Evolutionary conservation across 306 rosid genomes (phyloP).

Genomic region (Quercus agrifolia): DNA sequence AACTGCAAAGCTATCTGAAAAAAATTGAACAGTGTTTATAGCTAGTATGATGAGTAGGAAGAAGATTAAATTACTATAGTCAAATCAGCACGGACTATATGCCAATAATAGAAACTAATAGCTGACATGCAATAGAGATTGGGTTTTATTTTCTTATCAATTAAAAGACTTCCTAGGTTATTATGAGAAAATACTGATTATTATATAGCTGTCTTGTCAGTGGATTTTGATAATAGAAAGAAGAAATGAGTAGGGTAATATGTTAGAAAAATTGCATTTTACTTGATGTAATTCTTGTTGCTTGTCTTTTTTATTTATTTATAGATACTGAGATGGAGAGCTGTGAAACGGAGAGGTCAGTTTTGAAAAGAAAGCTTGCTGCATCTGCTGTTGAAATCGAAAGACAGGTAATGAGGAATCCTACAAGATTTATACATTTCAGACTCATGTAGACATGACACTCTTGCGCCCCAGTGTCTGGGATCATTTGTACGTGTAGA

Average conservation of each 20-base stretch:
- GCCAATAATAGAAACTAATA: too few species aligned
- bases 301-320: constrained; percentile 9
- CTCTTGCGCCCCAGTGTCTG: neutral
- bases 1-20: neutral
- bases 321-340: constrained; percentile 70
- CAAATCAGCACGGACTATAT: neutral
- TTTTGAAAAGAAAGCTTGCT: constrained; percentile 61
- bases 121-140: neutral
- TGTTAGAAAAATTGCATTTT: neutral
- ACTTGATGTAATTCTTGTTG: constrained; percentile 7
- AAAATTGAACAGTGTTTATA: neutral
- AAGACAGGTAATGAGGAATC: constrained; percentile 57
- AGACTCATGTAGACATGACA: neutral
- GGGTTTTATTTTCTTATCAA: neutral
- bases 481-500: neutral
- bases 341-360: constrained; percentile 68
- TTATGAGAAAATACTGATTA: neutral
- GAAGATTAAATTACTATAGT: neutral
- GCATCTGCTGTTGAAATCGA: constrained; percentile 76
- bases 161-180: neutral
- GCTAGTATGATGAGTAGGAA: neutral
- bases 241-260: neutral
- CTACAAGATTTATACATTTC: neutral
- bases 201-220: neutral
- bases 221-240: neutral